Percentiles rank a stretch among this genome's conserved stretches.
Evolutionary conservation across 2,329 filamentous ascomycete species (phyloP).

Genomic region (Dendrostoma leiphaemia): DNA sequence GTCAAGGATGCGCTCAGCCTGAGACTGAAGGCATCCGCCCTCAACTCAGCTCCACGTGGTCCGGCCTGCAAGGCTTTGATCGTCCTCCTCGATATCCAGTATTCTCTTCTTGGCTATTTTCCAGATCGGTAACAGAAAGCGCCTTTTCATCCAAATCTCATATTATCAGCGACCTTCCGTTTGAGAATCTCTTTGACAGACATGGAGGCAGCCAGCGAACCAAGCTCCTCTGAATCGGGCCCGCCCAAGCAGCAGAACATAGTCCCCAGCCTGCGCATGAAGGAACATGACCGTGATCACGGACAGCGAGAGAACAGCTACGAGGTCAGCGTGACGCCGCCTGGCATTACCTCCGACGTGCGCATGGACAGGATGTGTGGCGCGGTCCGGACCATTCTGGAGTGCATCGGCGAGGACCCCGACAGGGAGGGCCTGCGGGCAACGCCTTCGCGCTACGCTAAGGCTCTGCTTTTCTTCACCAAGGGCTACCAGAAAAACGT

Average conservation of each 20-base stretch:
- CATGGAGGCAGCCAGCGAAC: slow-evolving; percentile 12
- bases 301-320: too few species aligned
- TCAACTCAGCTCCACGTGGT: too few species aligned
- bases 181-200: too few species aligned
- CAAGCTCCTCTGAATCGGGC: slow-evolving; percentile 7
- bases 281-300: slow-evolving; percentile 14
- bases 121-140: too few species aligned
- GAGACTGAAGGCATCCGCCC: too few species aligned
- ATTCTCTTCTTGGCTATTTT: too few species aligned
- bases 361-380: slow-evolving; percentile 59
- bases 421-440: slow-evolving; percentile 62
- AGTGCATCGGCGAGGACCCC: slow-evolving; percentile 68
- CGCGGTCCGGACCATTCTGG: slow-evolving; percentile 64
- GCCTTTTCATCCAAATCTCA: too few species aligned
- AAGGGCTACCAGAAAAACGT: slow-evolving; percentile 97
- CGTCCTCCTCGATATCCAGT: too few species aligned
- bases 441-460: slow-evolving; percentile 83
- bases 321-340: too few species aligned
- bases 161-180: too few species aligned
- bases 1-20: too few species aligned
- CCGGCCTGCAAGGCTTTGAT: too few species aligned
- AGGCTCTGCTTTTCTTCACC: slow-evolving; percentile 93
- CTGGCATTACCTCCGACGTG: slow-evolving; percentile 31
- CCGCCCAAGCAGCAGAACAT: slow-evolving; percentile 6
- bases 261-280: slow-evolving; percentile 17